Base-by-base conservation (phyloP, 257 asterid species). In the Haberlea rhodopensis region DNA sequence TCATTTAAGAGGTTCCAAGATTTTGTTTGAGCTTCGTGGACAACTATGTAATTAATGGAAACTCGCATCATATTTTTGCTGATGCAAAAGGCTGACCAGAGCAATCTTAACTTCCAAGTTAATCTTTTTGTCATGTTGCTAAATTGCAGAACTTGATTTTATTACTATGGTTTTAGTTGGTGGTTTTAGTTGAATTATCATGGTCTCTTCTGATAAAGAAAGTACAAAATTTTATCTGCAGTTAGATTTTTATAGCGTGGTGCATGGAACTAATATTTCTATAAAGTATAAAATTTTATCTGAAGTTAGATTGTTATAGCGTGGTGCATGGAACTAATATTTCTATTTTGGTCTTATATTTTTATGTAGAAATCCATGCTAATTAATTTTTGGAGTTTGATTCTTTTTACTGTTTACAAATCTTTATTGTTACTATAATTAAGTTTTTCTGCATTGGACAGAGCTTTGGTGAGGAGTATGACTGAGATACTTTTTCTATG, bases 401-500 rank as follows among this genome's bases (percentile, higher is more conserved):
- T 55, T 66, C 40, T 5, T 37, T 37, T 13, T 2, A 37, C 70
- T 27, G 48, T 52, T 28, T 20, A 29, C 49, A 45, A 66, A 57
- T 66, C 21, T 26, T 23, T 49, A 10, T 11, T 8, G 59, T 59
- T 71, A 66, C 72, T 70, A 23, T 49, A 34, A 53, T 21, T 51
- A 52, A 34, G 21, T 57, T 70, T 25, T 64, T 64, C 63, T 70
- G 32, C 68, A 65, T 68, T 59, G 49, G 48, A 65, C 95, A 94
- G 97, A 73, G 95, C 99, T 69, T 75, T 90, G 87, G 89, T 94
- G 57, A 90, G 78, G 73, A 87, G 95, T 76, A 94, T 94, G 95
- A 67, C 80, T 31, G 99, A 94, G 85, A 87, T 94, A 64, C 90
- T 90, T 76, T 94, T 94, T 85, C 84, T 83, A 43, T 90, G 95